These are phyloP conservation scores for Penicillium pancosmium DNA, from an alignment of 495 filamentous ascomycete genomes.

Conservation along the genomic window DNA sequence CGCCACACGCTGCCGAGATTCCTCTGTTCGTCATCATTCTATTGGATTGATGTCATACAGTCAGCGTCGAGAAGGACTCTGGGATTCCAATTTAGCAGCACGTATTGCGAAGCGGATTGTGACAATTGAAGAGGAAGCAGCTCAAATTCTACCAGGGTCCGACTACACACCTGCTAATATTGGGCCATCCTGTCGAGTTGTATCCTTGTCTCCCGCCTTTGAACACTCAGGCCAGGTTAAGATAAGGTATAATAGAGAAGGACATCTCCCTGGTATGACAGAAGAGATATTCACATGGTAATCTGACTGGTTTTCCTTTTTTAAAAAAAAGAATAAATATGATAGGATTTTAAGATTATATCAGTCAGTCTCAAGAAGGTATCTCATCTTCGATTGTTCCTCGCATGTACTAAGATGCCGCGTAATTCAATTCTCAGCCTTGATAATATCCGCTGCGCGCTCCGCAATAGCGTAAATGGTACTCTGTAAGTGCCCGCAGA, in stretches of 20 bases:
- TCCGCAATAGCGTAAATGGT: constrained; percentile 62
- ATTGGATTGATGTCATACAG: constrained; percentile 18
- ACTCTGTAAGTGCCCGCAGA: constrained; percentile 52
- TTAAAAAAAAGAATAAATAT: too few species aligned
- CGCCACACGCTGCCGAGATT: constrained; percentile 24
- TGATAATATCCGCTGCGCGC: constrained; percentile 56
- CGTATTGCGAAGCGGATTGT: constrained; percentile 53
- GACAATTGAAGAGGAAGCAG: constrained; percentile 52
- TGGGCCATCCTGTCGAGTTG: constrained; percentile 10
- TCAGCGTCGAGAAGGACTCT: constrained; percentile 55
- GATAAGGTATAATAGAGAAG: constrained; percentile 11
- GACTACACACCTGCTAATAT: constrained; percentile 19
- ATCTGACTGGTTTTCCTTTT: neutral
- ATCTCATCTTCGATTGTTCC: too few species aligned
- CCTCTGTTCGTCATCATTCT: constrained; percentile 20
- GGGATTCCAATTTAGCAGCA: constrained; percentile 59
- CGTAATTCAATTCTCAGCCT: constrained; percentile 23
- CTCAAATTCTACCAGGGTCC: constrained; percentile 7
- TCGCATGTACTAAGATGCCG: too few species aligned
- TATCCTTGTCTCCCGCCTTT: constrained; percentile 13
- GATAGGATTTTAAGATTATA: too few species aligned
- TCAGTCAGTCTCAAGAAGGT: too few species aligned
- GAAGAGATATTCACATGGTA: constrained; percentile 9
- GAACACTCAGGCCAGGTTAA: constrained; percentile 8
- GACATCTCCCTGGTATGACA: neutral